Evolutionary conservation across 2,329 filamentous ascomycete genomes (phyloP).

Genomic region (Trichoderma pleuroti): DNA sequence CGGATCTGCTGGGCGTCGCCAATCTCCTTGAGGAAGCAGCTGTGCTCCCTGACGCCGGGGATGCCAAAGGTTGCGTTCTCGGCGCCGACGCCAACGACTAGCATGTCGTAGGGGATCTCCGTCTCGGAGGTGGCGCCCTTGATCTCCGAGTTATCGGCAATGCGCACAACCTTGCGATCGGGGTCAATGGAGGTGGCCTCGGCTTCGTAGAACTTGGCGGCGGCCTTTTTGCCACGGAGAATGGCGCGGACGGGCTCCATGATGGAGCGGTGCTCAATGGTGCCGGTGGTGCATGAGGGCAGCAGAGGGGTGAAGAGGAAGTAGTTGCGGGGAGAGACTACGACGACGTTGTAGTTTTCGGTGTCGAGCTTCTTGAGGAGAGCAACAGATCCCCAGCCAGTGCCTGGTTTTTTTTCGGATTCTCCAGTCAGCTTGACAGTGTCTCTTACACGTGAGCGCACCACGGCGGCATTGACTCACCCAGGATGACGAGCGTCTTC

Average conservation of each 20-base stretch:
- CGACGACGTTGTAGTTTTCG: constrained; percentile 97
- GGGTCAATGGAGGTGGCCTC: constrained; percentile 95
- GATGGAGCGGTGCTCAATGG: constrained; percentile 98
- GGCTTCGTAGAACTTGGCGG: constrained; percentile 96
- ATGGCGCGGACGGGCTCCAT: constrained; percentile 99
- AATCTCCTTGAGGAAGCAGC: constrained; percentile 98
- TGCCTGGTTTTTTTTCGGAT: constrained; percentile 54
- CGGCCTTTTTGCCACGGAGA: constrained; percentile 87
- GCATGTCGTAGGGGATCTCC: constrained; percentile 95
- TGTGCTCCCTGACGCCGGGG: constrained; percentile 89
- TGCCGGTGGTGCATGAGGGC: constrained; percentile 94
- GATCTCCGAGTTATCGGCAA: constrained; percentile 89
- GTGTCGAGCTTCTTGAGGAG: constrained; percentile 98
- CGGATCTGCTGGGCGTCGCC: constrained; percentile 92
- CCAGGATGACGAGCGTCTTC: constrained; percentile 95
- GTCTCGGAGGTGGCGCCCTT: constrained; percentile 78
- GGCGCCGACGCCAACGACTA: constrained; percentile 93
- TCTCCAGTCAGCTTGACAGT: constrained; percentile 25
- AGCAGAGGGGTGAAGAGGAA: constrained; percentile 98
- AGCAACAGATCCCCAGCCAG: constrained; percentile 92
- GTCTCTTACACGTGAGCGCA: background rate
- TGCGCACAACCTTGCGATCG: constrained; percentile 80
- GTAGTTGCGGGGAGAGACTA: constrained; percentile 98
- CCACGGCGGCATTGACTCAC: constrained; percentile 47
- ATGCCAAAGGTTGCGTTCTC: constrained; percentile 99